Base-by-base conservation (phyloP, 495 filamentous ascomycete species). In the Penicillium flavigenum region DNA sequence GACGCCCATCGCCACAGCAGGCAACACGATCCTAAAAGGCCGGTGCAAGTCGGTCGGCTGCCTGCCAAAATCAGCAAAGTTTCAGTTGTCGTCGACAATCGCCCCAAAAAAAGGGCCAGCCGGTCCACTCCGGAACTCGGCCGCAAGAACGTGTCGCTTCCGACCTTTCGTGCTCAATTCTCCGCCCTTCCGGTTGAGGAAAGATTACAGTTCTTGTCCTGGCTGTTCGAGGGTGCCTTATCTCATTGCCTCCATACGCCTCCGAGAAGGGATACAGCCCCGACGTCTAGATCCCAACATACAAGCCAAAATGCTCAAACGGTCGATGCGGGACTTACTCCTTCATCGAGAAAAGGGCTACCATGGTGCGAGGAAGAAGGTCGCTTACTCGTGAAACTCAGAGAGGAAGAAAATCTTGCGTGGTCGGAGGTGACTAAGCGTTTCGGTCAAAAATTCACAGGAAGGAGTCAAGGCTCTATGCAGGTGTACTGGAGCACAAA, bases 401-500 rank as follows among this genome's bases (percentile, higher is more conserved):
- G 34, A 16, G 56, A 45, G n/a, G 55, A 62, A 47, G 27, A 62
- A 39, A 53, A 53, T n/a, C 56, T 58, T 55, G 8, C 51, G 24
- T 56, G 47, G 60, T 48, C 56, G 42, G 56, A 63, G 24, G 55
- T 56, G 34, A 55, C 41, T 7, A 24, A 42, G 39, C 50, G 12
- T 17, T 62, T 62, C 9, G 16, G 12, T 39, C 38, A 51, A 29
- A 55, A 54, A 38, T 62, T 62, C 31, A 56, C 36, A 31, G 60
- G 60, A 51, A 54, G 55, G 47, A 58, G 39, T 31, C 6, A 58
- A 49, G 55, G 60, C 16, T 62, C 60, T 20, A 16, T 62, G 41
- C 14, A 62, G 34, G 55, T 58, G 16, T 55, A 58, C 39, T 62
- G 22, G 60, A 62, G 60, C 51, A 58, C 29, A 34, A 51, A 20